A percentile compares a stretch with the other conserved stretches of the same genome.
Conservation (phyloP, 306 rosid genomes). For the Cucumis cinereus region DNA sequence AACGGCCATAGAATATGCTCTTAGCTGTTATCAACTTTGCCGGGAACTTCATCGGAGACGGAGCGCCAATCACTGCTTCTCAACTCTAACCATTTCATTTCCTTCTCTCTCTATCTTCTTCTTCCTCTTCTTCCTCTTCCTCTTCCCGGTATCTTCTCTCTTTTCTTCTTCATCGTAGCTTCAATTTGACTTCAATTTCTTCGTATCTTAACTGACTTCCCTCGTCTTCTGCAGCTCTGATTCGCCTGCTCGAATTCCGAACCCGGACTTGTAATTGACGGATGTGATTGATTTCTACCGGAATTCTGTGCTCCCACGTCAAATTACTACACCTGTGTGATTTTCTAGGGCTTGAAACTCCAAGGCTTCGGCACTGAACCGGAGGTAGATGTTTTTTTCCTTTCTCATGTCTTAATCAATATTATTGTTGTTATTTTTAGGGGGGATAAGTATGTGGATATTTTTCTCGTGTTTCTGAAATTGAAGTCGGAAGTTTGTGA, state of each 20-base stretch:
- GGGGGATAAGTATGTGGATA: not conserved
- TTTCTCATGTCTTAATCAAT: not conserved
- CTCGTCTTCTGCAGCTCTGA: not conserved
- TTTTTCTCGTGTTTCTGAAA: not conserved
- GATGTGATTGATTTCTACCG: not conserved
- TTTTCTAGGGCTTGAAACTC: conserved; percentile 19
- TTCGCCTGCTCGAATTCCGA: conserved; percentile 13
- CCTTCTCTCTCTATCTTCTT: conserved; percentile 1
- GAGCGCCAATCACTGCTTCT: conserved; percentile 3
- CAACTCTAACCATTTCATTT: not conserved
- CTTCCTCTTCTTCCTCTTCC: not conserved
- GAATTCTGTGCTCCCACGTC: not conserved
- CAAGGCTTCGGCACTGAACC: conserved; percentile 4
- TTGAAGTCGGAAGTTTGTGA: not conserved
- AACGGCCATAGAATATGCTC: conserved; percentile 10
- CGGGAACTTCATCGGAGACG: conserved; percentile 9
- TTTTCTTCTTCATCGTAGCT: not conserved
- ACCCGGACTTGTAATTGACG: conserved; percentile 1
- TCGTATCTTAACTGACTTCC: not conserved
- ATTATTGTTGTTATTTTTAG: not conserved
- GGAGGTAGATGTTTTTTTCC: not conserved
- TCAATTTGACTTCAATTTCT: conserved; percentile 15
- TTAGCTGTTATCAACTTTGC: conserved; percentile 8
- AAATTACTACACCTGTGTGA: conserved; percentile 11
- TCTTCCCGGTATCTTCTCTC: not conserved